Conservation (phyloP, 2,329 filamentous ascomycete genomes). For the Botryotinia narcissicola region DNA sequence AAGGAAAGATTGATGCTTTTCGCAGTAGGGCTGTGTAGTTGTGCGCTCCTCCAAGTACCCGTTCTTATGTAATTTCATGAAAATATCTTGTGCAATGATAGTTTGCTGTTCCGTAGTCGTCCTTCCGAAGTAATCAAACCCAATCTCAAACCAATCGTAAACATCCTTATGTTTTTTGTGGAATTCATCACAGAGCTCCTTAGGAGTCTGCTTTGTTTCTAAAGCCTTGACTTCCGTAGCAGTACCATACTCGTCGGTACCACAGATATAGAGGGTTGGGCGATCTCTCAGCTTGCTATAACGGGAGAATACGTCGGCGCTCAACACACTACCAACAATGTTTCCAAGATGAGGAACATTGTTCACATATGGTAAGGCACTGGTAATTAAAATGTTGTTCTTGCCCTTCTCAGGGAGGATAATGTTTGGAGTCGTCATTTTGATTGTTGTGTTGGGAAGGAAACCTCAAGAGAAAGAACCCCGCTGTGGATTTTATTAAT, state of each 20-base stretch:
- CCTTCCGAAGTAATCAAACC: slow-evolving; percentile 91
- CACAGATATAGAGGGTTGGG: slow-evolving; percentile 82
- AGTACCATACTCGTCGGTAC: slow-evolving; percentile 92
- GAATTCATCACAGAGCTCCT: slow-evolving; percentile 88
- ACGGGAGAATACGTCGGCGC: slow-evolving; percentile 80
- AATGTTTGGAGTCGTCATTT: slow-evolving; percentile 34
- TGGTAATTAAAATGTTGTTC: slow-evolving; percentile 86
- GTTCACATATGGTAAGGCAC: slow-evolving; percentile 83
- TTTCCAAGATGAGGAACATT: slow-evolving; percentile 84
- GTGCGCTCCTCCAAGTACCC: slow-evolving; percentile 83
- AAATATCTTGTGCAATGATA: slow-evolving; percentile 89
- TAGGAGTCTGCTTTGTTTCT: slow-evolving; percentile 78
- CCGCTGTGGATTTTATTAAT: slow-evolving; percentile 17
- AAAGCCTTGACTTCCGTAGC: slow-evolving; percentile 95
- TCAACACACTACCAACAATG: slow-evolving; percentile 82
- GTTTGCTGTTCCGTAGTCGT: slow-evolving; percentile 89
- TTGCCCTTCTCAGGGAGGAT: slow-evolving; percentile 69
- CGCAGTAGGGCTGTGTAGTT: slow-evolving; percentile 88
- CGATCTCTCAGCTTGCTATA: slow-evolving; percentile 78
- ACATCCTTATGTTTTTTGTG: slow-evolving; percentile 85
- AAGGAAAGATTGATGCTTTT: slow-evolving; percentile 71
- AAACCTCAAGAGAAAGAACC: slow-evolving; percentile 6
- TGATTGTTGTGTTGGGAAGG: slow-evolving; percentile 14
- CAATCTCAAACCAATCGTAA: slow-evolving; percentile 95
- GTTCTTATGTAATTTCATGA: slow-evolving; percentile 82